A percentile compares a stretch with the other conserved stretches of the same genome.
These are phyloP conservation scores for Carallia pectinifolia DNA, from an alignment of 345 rosid genomes.

Conservation along the genomic window DNA sequence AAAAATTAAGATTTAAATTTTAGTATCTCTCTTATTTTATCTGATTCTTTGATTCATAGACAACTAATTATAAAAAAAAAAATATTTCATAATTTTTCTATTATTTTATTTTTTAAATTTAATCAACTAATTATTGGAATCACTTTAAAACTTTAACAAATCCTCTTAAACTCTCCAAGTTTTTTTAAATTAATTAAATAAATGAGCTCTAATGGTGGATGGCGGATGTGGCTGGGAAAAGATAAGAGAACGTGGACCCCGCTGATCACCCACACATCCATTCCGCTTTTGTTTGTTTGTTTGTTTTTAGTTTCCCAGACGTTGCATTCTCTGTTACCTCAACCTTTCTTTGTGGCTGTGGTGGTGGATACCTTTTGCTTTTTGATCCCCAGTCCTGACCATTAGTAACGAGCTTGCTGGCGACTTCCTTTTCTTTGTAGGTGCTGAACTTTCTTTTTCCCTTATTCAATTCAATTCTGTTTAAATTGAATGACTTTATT, in stretches of 20 bases:
- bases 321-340: constrained; percentile 13
- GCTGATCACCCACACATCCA: not conserved
- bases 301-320: not conserved
- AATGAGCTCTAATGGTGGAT: not conserved
- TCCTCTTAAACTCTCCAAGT: not conserved
- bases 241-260: constrained; percentile 32
- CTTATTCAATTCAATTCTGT: not conserved
- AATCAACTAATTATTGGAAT: too few species aligned
- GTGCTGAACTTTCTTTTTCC: not conserved
- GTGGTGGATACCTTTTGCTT: constrained; percentile 18
- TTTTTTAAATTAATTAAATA: not conserved
- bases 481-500: too few species aligned
- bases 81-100: too few species aligned
- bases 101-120: too few species aligned
- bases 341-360: constrained; percentile 31
- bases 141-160: too few species aligned
- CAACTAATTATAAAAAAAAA: too few species aligned
- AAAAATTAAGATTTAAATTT: too few species aligned
- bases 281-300: not conserved
- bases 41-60: too few species aligned
- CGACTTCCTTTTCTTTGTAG: not conserved
- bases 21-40: too few species aligned
- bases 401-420: too few species aligned
- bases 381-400: too few species aligned
- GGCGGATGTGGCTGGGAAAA: constrained; percentile 27